Percentiles rank a stretch among this genome's conserved stretches.
These are phyloP conservation scores for Citrus hindsii DNA, from an alignment of 345 rosid genomes.

Conservation along the genomic window DNA sequence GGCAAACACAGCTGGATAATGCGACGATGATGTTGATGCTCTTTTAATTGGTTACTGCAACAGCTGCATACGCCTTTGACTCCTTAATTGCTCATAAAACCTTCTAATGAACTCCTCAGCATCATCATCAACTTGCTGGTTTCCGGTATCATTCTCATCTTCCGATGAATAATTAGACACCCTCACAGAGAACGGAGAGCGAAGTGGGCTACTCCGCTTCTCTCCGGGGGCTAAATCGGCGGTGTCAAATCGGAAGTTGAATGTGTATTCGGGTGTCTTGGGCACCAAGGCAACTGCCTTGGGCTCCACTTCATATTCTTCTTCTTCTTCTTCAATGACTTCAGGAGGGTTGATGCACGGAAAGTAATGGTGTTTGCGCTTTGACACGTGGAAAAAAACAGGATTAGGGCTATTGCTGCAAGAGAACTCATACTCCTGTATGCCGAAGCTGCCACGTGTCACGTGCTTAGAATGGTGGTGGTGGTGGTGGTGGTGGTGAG, in stretches of 20 bases:
- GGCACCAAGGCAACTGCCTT: constrained; percentile 30
- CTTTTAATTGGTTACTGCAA: constrained; percentile 23
- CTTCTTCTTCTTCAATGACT: constrained; percentile 17
- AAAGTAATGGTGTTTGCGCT: constrained; percentile 37
- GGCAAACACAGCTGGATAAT: neutral
- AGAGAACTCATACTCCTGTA: constrained; percentile 64
- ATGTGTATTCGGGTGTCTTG: constrained; percentile 43
- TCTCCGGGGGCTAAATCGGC: constrained; percentile 15
- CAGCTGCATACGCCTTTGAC: constrained; percentile 43
- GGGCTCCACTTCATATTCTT: neutral
- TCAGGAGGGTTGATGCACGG: constrained; percentile 49
- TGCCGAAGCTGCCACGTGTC: constrained; percentile 38
- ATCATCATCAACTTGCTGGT: constrained; percentile 36
- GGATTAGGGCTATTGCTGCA: constrained; percentile 62
- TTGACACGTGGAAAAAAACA: constrained; percentile 48
- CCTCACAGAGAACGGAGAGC: constrained; percentile 41
- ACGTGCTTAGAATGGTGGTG: neutral
- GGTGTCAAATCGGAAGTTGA: constrained; percentile 27
- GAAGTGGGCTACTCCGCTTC: constrained; percentile 26
- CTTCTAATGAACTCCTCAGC: constrained; percentile 60
- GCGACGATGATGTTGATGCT: neutral
- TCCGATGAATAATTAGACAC: constrained; percentile 47
- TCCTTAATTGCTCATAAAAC: constrained; percentile 51
- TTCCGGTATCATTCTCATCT: constrained; percentile 26
- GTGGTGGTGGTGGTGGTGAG: constrained; percentile 24